Evolutionary conservation across 768 basidiomycete species (phyloP), one percentile per base, ranked within the genome.

Genomic region (Hortiboletus campestris): DNA sequence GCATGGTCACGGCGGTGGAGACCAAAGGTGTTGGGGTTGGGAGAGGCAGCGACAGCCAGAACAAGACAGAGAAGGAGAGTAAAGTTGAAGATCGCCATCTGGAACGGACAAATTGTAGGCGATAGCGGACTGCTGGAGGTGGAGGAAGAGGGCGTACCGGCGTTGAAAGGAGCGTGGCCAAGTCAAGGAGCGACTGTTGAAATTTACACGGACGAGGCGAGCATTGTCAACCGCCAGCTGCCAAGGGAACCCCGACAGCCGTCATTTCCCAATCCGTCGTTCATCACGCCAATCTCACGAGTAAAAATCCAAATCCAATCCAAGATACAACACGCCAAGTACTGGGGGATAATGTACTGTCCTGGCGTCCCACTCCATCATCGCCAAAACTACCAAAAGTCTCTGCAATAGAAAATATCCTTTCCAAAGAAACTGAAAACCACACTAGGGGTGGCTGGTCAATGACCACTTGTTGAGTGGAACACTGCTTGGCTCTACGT

Each of bases 401-500:
- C 46, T 45, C 42, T 49, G 45, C 46, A 46, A 32, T 25, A 53
- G 29, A 32, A 40, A 32, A 43, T 6, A 51, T 57, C 41, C 57
- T 5, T n/a, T 31, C 19, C 39, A 47, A 35, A 56, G 20, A 41
- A 41, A 22, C 19, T 13, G n/a, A 28, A 56, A 41, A 43, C 29
- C 44, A 44, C 44, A 50, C 55, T 72, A 71, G 0, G 72, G 66
- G 71, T 95, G 93, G 68, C 91, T 94, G 31, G 80, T 86, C 59
- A 91, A 70, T 35, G 81, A 78, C 96, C 96, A 98, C 60, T 72
- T 73, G 58, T 78, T 82, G 51, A 98, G 70, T 2, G 84, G 65
- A 17, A 98, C 94, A 36, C 77, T 77, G 10, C 78, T 73, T 0
- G 94, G 94, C 13, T 84, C 86, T 58, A 48, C 68, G 43, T 70